These are phyloP conservation scores for Penicillium sp. DNA, from an alignment of 2,329 filamentous ascomycete species.

Conservation along the genomic window DNA sequence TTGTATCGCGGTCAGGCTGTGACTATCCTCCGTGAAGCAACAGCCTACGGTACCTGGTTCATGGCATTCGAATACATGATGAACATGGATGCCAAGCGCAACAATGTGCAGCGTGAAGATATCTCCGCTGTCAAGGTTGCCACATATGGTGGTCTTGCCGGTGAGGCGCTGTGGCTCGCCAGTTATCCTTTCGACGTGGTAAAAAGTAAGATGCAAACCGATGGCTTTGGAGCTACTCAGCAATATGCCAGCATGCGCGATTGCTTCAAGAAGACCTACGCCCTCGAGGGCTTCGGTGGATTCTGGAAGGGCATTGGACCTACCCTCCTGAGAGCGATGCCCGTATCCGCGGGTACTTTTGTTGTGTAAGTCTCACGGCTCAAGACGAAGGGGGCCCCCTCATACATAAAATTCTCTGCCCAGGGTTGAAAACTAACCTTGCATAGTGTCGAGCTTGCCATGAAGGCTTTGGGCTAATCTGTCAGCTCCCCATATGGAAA, in stretches of 20 bases:
- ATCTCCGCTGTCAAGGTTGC: constrained; percentile 82
- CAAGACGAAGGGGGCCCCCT: not conserved
- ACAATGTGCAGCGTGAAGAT: constrained; percentile 66
- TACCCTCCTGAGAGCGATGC: constrained; percentile 90
- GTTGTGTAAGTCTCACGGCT: constrained; percentile 53
- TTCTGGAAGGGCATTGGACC: constrained; percentile 96
- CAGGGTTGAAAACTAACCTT: constrained; percentile 6
- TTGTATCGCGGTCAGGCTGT: constrained; percentile 84
- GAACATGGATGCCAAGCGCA: constrained; percentile 78
- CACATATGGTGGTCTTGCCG: constrained; percentile 84
- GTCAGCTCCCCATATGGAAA: constrained; percentile 6
- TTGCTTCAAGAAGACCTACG: constrained; percentile 79
- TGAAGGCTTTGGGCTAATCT: constrained; percentile 41
- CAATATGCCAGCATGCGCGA: constrained; percentile 78
- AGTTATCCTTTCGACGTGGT: constrained; percentile 96
- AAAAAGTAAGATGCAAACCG: constrained; percentile 99
- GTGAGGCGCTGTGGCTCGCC: constrained; percentile 85
- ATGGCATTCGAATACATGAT: constrained; percentile 92
- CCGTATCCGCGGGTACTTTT: constrained; percentile 96
- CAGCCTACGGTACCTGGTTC: constrained; percentile 96
- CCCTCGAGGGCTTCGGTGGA: constrained; percentile 66
- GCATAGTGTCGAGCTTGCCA: constrained; percentile 41
- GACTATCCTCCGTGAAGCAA: constrained; percentile 80
- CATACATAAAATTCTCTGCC: not conserved
- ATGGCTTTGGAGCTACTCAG: constrained; percentile 71